Evolutionary conservation across 2,329 filamentous ascomycete species (phyloP).

Genomic region (Neonectria faginata): DNA sequence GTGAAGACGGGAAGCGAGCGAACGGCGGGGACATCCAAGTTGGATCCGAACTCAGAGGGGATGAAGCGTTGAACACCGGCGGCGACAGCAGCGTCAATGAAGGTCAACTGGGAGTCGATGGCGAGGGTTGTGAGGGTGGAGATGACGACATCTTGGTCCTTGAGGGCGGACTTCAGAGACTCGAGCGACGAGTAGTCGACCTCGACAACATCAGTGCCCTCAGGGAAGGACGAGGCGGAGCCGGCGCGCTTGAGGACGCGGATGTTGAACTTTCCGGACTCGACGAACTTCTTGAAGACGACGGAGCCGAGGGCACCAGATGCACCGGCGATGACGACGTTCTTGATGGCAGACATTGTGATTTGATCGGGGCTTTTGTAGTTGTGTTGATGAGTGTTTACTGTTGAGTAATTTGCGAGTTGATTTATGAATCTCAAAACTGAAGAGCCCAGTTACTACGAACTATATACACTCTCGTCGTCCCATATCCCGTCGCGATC

Average conservation of each 20-base stretch:
- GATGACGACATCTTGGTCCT: slow-evolving; percentile 69
- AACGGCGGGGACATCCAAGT: slow-evolving; percentile 50
- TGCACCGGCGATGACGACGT: slow-evolving; percentile 54
- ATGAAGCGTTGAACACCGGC: slow-evolving; percentile 72
- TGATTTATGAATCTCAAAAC: neutral
- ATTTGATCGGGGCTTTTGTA: neutral
- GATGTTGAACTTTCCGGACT: slow-evolving; percentile 51
- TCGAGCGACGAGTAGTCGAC: slow-evolving; percentile 57
- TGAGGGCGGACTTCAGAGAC: slow-evolving; percentile 63
- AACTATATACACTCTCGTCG: slow-evolving; percentile 16
- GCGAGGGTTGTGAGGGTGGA: slow-evolving; percentile 50
- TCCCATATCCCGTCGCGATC: neutral
- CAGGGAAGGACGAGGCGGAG: slow-evolving; percentile 54
- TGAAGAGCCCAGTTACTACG: too few species aligned
- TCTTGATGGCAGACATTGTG: slow-evolving; percentile 51
- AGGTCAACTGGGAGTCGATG: slow-evolving; percentile 52
- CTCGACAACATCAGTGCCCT: slow-evolving; percentile 47
- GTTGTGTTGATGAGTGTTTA: neutral
- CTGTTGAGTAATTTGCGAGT: slow-evolving; percentile 3
- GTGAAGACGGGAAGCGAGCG: slow-evolving; percentile 62
- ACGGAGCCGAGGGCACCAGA: slow-evolving; percentile 51
- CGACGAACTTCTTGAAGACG: slow-evolving; percentile 48
- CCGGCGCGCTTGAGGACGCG: slow-evolving; percentile 52
- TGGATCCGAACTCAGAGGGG: slow-evolving; percentile 66
- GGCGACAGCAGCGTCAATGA: slow-evolving; percentile 69